Evolutionary conservation across 805 yeast genomes (phyloP).

Genomic region (Kodamaea kaohsiungensis): DNA sequence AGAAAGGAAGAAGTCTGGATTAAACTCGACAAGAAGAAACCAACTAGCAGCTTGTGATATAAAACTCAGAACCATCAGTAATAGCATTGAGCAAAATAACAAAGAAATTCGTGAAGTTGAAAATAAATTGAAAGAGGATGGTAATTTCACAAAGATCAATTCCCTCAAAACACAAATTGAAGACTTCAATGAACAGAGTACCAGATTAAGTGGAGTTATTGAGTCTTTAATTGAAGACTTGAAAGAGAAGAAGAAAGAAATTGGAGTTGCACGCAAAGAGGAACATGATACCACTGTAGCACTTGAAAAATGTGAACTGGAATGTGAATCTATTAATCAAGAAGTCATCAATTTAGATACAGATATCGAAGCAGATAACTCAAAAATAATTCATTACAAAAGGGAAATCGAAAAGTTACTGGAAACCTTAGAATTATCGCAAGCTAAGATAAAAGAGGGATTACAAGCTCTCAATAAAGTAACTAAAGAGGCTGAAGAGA

Average conservation of each 20-base stretch:
- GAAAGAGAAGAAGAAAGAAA: conserved; percentile 13
- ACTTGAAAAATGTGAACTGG: conserved; percentile 4
- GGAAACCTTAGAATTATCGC: conserved; percentile 12
- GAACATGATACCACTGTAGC: conserved; percentile 5
- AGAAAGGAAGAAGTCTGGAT: conserved; percentile 7
- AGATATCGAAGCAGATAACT: conserved; percentile 13
- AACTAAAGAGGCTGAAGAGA: conserved; percentile 30
- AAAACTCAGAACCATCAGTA: conserved; percentile 9
- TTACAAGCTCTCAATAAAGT: conserved; percentile 16
- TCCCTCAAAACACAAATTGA: conserved; percentile 35
- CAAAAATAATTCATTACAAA: conserved; percentile 14
- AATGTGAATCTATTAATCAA: conserved; percentile 10
- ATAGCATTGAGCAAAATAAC: conserved; percentile 13
- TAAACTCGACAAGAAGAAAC: conserved; percentile 10
- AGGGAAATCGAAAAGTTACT: conserved; percentile 13
- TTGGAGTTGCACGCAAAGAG: conserved; percentile 2
- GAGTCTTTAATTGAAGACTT: conserved; percentile 21
- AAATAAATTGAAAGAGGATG: conserved; percentile 44
- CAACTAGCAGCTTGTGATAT: conserved; percentile 10
- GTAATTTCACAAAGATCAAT: conserved; percentile 44
- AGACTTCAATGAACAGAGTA: conserved; percentile 28
- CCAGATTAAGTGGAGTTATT: conserved; percentile 27
- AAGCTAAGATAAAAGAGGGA: conserved; percentile 14
- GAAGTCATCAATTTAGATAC: conserved; percentile 18
- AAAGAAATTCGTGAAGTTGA: conserved; percentile 25